phyloP scores from a whole-genome alignment of 345 rosid genomes.

The Alliaria petiolata region DNA sequence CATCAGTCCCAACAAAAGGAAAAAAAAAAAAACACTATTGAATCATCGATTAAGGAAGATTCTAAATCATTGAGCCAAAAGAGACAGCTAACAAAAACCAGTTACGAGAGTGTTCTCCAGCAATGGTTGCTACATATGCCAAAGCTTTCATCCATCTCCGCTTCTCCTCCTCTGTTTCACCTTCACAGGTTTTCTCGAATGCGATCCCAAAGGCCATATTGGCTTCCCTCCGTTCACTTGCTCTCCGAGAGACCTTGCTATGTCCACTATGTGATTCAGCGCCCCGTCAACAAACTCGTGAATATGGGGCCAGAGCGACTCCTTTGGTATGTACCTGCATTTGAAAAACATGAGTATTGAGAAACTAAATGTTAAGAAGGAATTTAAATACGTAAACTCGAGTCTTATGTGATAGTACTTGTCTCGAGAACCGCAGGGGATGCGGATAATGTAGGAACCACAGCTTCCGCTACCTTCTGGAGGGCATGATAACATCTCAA shows the following conservation, averaged over 20 bases:
- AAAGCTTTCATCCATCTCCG: background rate
- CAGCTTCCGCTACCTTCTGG: constrained; percentile 58
- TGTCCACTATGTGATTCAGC: constrained; percentile 75
- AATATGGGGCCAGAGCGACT: constrained; percentile 84
- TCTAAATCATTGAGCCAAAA: background rate
- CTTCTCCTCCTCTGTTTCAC: background rate
- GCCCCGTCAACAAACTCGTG: constrained; percentile 98
- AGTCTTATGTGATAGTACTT: constrained; percentile 65
- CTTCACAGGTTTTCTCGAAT: background rate
- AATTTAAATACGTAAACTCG: background rate
- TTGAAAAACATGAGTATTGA: background rate
- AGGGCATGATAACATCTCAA: constrained; percentile 79
- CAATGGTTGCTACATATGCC: background rate
- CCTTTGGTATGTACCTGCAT: constrained; percentile 46
- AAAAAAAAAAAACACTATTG: too few species aligned
- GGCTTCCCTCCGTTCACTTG: constrained; percentile 74
- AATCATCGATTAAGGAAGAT: too few species aligned
- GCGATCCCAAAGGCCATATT: constrained; percentile 68
- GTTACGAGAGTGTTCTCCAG: background rate
- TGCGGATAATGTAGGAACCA: constrained; percentile 87
- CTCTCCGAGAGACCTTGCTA: constrained; percentile 86
- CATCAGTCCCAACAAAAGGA: too few species aligned
- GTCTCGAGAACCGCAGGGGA: constrained; percentile 88
- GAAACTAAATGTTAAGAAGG: background rate
- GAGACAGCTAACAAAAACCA: background rate